Percentiles rank a stretch among this genome's conserved stretches.
phyloP scores from a whole-genome alignment of 306 rosid species.

The Vigna trinervia region DNA sequence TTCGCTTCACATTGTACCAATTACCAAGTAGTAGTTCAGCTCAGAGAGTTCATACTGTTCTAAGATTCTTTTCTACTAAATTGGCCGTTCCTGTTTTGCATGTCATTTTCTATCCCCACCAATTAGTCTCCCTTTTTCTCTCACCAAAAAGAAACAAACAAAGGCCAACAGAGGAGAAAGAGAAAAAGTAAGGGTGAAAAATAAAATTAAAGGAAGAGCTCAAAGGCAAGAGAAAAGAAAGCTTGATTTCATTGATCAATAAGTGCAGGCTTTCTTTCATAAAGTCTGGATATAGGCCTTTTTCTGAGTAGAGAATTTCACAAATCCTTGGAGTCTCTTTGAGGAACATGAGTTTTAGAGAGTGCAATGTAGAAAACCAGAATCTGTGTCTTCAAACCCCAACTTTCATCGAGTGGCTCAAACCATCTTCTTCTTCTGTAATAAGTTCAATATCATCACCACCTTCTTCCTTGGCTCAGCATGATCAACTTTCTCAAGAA shows the following conservation, averaged over 20 bases:
- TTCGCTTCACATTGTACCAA: slow-evolving; percentile 46
- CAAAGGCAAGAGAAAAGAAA: slow-evolving; percentile 51
- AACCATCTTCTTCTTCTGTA: slow-evolving; percentile 68
- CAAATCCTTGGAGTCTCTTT: slow-evolving; percentile 38
- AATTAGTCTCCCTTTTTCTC: slow-evolving; percentile 58
- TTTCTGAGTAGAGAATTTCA: slow-evolving; percentile 56
- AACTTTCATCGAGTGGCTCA: slow-evolving; percentile 93
- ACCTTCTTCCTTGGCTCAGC: slow-evolving; percentile 39
- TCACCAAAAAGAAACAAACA: slow-evolving; percentile 62
- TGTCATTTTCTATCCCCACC: slow-evolving; percentile 80
- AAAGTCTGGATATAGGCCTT: slow-evolving; percentile 56
- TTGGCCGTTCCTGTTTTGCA: slow-evolving; percentile 51
- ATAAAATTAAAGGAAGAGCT: slow-evolving; percentile 28
- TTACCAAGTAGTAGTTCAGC: slow-evolving; percentile 35
- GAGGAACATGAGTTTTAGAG: slow-evolving; percentile 74
- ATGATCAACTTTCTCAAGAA: slow-evolving; percentile 39
- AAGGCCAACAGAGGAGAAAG: slow-evolving; percentile 48
- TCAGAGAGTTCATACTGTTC: slow-evolving; percentile 52
- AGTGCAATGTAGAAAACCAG: slow-evolving; percentile 54
- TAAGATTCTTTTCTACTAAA: slow-evolving; percentile 63
- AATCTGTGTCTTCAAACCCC: slow-evolving; percentile 68
- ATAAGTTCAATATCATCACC: slow-evolving; percentile 37
- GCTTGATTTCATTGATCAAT: slow-evolving; percentile 52
- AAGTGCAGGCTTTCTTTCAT: slow-evolving; percentile 51
- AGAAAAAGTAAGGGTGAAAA: slow-evolving; percentile 40